Conservation (phyloP, 169 alveolate genomes). For the Plasmodium coatneyi region DNA sequence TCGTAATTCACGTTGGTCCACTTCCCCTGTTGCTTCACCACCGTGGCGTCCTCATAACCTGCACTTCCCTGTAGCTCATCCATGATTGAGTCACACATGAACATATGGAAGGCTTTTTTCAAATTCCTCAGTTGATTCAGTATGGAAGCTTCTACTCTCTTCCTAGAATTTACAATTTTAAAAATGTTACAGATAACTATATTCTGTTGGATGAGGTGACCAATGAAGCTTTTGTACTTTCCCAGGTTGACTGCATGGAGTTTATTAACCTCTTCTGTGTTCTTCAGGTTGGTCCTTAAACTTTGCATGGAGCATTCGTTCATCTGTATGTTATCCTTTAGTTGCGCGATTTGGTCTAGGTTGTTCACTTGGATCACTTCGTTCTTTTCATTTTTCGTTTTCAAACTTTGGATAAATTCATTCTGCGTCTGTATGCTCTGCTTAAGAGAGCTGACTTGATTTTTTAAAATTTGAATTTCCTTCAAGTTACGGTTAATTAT, state of each 20-base stretch:
- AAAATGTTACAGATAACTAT: slow-evolving; percentile 34
- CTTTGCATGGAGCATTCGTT: slow-evolving; percentile 9
- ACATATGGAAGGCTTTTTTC: not conserved
- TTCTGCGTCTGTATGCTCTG: slow-evolving; percentile 29
- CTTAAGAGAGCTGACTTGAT: slow-evolving; percentile 10
- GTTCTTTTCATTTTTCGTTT: slow-evolving; percentile 28
- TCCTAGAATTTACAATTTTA: not conserved
- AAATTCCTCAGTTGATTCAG: not conserved
- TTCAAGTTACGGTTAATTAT: slow-evolving; percentile 55
- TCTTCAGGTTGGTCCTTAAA: slow-evolving; percentile 16
- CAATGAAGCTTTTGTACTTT: slow-evolving; percentile 35
- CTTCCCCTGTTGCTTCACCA: not conserved
- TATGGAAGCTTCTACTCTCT: not conserved
- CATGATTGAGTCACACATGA: slow-evolving; percentile 2
- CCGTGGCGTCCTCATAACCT: not conserved
- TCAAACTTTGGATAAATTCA: slow-evolving; percentile 14
- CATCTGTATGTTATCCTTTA: slow-evolving; percentile 11
- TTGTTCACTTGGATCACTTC: slow-evolving; percentile 15
- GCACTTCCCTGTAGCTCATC: not conserved
- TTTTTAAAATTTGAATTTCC: slow-evolving; percentile 33
- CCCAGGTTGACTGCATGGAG: not conserved
- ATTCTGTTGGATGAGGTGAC: slow-evolving; percentile 9
- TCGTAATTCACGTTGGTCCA: not conserved
- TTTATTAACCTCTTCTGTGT: slow-evolving; percentile 30
- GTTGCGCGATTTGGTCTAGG: not conserved